These are phyloP conservation scores for Pelargonium australe DNA, from an alignment of 441 rosid species.

Conservation along the genomic window DNA sequence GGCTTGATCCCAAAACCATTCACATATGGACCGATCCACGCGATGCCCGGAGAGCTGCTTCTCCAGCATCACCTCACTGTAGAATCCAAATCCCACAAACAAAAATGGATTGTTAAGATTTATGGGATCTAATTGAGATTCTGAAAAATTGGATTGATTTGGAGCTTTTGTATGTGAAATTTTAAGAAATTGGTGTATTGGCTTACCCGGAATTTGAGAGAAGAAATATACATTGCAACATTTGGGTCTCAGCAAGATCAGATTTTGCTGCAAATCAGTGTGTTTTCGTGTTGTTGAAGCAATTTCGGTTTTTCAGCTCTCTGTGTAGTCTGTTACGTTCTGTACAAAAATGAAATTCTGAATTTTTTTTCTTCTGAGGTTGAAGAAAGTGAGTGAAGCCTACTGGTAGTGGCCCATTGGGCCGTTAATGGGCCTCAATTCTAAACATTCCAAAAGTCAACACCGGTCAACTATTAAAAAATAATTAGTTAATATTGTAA, in stretches of 20 bases:
- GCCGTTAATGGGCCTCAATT: too few relatives aligned
- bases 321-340: not conserved
- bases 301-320: not conserved
- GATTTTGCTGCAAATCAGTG: too few relatives aligned
- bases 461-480: too few relatives aligned
- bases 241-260: conserved; percentile 19
- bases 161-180: not conserved
- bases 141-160: too few relatives aligned
- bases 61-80: conserved; percentile 92
- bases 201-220: conserved; percentile 82
- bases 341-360: too few relatives aligned
- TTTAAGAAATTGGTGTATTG: not conserved
- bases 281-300: not conserved
- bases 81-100: not conserved
- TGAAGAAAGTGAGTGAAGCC: not conserved
- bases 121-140: conserved; percentile 6
- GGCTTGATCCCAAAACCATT: conserved; percentile 89
- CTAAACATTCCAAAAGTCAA: too few relatives aligned
- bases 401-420: not conserved
- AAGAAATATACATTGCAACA: conserved; percentile 92
- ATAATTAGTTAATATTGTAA: too few relatives aligned
- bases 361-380: too few relatives aligned
- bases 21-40: conserved; percentile 87
- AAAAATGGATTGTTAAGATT: not conserved
- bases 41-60: conserved; percentile 94